These are phyloP conservation scores for Phaeophleospora eucalypticola DNA, from an alignment of 2,329 filamentous ascomycete genomes.

Conservation along the genomic window DNA sequence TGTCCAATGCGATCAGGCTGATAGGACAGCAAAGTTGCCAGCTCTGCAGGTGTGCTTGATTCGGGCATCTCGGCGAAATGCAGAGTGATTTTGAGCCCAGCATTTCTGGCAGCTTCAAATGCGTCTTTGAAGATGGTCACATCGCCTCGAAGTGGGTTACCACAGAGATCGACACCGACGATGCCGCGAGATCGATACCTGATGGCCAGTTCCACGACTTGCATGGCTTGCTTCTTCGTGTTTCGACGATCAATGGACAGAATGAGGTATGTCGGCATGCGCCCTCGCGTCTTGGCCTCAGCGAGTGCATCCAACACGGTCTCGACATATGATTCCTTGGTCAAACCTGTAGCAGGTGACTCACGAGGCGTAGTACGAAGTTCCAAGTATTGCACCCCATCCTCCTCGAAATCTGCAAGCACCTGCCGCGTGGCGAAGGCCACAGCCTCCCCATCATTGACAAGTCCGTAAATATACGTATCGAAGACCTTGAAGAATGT, in stretches of 20 bases:
- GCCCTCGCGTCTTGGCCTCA: conserved; percentile 40
- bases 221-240: conserved; percentile 54
- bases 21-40: conserved; percentile 62
- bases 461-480: conserved; percentile 72
- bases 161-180: conserved; percentile 74
- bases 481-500: conserved; percentile 78
- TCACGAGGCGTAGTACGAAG: conserved; percentile 73
- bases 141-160: conserved; percentile 63
- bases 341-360: conserved; percentile 51
- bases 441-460: conserved; percentile 54
- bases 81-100: conserved; percentile 62
- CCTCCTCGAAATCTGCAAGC: conserved; percentile 60
- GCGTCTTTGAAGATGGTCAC: conserved; percentile 57
- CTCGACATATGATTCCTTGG: conserved; percentile 61
- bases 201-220: conserved; percentile 61
- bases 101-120: conserved; percentile 54
- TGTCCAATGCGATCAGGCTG: conserved; percentile 68
- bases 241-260: conserved; percentile 70
- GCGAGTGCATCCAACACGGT: conserved; percentile 63
- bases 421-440: conserved; percentile 62
- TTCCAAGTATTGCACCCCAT: conserved; percentile 74
- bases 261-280: conserved; percentile 52
- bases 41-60: conserved; percentile 56
- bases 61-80: conserved; percentile 71
- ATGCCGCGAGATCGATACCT: conserved; percentile 49